These are phyloP conservation scores for Aspergillus panamensis DNA, from an alignment of 495 filamentous ascomycete species.

Conservation along the genomic window DNA sequence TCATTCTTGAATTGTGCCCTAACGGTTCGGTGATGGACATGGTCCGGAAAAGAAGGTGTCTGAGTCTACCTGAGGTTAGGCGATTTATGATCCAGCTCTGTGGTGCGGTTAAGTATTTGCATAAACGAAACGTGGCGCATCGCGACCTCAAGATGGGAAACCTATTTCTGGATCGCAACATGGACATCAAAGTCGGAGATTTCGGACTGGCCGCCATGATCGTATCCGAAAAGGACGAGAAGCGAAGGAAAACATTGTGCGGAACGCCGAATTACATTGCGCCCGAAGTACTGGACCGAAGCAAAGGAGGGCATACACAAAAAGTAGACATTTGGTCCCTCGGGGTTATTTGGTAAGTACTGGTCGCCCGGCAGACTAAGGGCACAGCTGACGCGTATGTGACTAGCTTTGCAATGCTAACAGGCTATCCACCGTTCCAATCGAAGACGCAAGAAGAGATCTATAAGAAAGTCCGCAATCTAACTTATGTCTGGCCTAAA, in stretches of 20 bases:
- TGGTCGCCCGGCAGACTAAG: background rate
- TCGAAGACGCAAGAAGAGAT: constrained; percentile 83
- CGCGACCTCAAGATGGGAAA: constrained; percentile 98
- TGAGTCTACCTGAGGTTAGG: constrained; percentile 87
- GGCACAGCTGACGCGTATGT: background rate
- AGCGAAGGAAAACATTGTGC: constrained; percentile 84
- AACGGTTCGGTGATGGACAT: constrained; percentile 99
- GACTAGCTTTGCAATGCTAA: constrained; percentile 76
- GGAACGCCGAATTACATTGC: constrained; percentile 99
- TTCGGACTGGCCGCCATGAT: constrained; percentile 95
- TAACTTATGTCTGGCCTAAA: constrained; percentile 75
- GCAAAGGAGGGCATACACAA: constrained; percentile 82
- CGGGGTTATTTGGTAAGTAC: constrained; percentile 83
- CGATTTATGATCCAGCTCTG: constrained; percentile 91
- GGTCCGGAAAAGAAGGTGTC: constrained; percentile 79
- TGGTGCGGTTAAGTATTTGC: constrained; percentile 95
- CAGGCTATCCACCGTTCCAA: constrained; percentile 85
- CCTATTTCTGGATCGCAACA: constrained; percentile 89
- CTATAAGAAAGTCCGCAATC: constrained; percentile 67
- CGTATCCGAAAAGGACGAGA: constrained; percentile 78
- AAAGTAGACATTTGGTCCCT: constrained; percentile 97
- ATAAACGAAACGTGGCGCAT: constrained; percentile 91
- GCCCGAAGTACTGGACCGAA: constrained; percentile 78
- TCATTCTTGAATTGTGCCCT: constrained; percentile 88
- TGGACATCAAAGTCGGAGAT: constrained; percentile 98